Evolutionary conservation across 805 yeast species (phyloP).

Genomic region (Wickerhamiella brachini): DNA sequence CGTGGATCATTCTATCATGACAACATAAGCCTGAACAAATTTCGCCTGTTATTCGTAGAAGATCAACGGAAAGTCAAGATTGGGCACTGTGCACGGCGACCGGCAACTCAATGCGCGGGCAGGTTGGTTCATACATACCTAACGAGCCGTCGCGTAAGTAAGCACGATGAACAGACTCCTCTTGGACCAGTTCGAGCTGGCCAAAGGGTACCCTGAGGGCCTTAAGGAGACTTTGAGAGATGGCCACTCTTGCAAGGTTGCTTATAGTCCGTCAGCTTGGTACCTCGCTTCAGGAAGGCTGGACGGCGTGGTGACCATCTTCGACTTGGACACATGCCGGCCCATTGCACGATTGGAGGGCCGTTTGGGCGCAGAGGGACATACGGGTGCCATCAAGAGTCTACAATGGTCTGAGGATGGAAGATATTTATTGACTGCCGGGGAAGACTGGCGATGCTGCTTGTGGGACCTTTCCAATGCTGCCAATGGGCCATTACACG

Average conservation of each 20-base stretch:
- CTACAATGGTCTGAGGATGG: conserved; percentile 63
- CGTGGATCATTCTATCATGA: no score
- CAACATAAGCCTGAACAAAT: no score
- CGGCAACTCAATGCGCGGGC: background rate
- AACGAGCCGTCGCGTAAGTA: background rate
- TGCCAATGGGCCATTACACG: conserved; percentile 7
- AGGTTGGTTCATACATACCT: background rate
- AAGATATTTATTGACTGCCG: conserved; percentile 49
- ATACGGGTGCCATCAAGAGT: conserved; percentile 59
- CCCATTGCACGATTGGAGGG: conserved; percentile 44
- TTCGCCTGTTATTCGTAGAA: no score
- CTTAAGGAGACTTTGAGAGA: conserved; percentile 46
- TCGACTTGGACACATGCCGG: conserved; percentile 55
- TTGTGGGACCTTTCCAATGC: conserved; percentile 57
- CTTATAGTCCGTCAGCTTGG: conserved; percentile 64
- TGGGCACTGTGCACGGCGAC: background rate
- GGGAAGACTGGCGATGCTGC: conserved; percentile 71
- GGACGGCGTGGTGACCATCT: conserved; percentile 60
- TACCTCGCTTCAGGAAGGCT: conserved; percentile 70
- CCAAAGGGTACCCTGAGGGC: conserved; percentile 83
- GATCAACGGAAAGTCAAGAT: no score
- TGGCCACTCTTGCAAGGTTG: conserved; percentile 47
- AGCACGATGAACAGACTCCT: conserved; percentile 57
- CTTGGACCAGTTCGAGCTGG: conserved; percentile 80
- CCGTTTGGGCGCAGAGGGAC: conserved; percentile 56